Evolutionary conservation across 2,329 filamentous ascomycete genomes (phyloP).

Genomic region (Talaromyces pinophilus): DNA sequence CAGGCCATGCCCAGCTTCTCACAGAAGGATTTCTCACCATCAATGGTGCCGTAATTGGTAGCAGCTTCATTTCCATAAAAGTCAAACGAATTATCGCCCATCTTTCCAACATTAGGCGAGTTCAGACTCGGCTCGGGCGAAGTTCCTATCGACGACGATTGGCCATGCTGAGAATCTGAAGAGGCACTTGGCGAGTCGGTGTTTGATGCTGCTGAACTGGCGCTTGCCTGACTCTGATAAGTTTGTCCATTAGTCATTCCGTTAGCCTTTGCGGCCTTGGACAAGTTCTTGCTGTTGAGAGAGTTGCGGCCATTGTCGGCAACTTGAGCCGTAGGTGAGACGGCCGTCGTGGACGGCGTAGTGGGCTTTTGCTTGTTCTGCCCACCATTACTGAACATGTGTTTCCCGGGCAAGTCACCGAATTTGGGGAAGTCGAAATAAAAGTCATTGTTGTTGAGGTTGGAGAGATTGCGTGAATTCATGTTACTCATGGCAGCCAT

Average conservation of each 20-base stretch:
- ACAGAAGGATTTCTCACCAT: conserved; percentile 50
- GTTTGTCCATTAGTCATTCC: conserved; percentile 15
- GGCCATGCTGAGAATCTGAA: conserved; percentile 49
- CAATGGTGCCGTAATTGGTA: conserved; percentile 30
- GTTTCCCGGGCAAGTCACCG: conserved; percentile 65
- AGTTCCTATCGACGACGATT: conserved; percentile 51
- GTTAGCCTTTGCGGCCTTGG: conserved; percentile 22
- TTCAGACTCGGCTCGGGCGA: conserved; percentile 50
- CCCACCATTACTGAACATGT: conserved; percentile 51
- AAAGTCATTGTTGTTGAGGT: conserved; percentile 75
- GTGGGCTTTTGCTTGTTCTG: conserved; percentile 35
- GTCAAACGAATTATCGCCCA: conserved; percentile 32
- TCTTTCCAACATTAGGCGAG: conserved; percentile 44
- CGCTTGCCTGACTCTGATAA: conserved; percentile 28
- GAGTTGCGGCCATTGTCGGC: conserved; percentile 35
- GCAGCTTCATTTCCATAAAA: conserved; percentile 34
- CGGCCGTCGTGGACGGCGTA: conserved; percentile 32
- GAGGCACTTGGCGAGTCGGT: conserved; percentile 52
- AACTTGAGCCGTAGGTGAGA: conserved; percentile 27
- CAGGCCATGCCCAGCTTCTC: conserved; percentile 48
- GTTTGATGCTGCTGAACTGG: conserved; percentile 41
- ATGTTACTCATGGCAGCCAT: conserved; percentile 50
- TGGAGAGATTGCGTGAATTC: conserved; percentile 53
- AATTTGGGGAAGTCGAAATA: conserved; percentile 97
- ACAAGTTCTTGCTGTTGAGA: conserved; percentile 20